A percentile compares a stretch with the other conserved stretches of the same genome.
These are phyloP conservation scores for Rubia peregrina DNA, from an alignment of 305 asterid genomes.

Conservation along the genomic window DNA sequence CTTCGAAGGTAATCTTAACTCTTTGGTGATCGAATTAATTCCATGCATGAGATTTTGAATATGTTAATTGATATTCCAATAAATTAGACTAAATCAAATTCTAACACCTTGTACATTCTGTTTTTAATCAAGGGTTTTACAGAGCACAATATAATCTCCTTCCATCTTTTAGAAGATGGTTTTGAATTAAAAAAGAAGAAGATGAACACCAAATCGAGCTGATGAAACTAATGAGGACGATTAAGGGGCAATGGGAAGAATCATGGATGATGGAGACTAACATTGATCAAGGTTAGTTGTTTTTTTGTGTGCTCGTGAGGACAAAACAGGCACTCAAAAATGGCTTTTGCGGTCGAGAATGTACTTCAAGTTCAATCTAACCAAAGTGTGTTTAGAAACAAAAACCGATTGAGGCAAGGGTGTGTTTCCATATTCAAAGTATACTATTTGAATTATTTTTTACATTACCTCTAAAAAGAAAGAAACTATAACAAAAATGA, in stretches of 20 bases:
- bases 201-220: slow-evolving; percentile 17
- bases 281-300: slow-evolving; percentile 29
- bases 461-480: no score
- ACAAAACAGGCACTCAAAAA: slow-evolving; percentile 49
- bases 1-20: no score
- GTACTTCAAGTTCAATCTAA: slow-evolving; percentile 29
- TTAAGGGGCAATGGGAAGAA: slow-evolving; percentile 20
- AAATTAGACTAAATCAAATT: no score
- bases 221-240: slow-evolving; percentile 21
- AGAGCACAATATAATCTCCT: no score
- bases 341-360: slow-evolving; percentile 53
- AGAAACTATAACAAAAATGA: no score
- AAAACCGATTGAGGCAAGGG: not conserved
- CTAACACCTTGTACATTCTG: no score
- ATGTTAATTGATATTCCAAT: no score
- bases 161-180: no score
- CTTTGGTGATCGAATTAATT: no score
- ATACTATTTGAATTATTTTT: no score
- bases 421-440: not conserved
- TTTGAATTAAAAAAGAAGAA: slow-evolving; percentile 18
- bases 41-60: no score
- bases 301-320: slow-evolving; percentile 56
- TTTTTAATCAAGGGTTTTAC: no score
- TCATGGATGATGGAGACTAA: slow-evolving; percentile 43
- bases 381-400: not conserved